Evolutionary conservation across 169 alveolate genomes (phyloP), one percentile per base, ranked within the genome.

Genomic region (Plasmodium falciparum): DNA sequence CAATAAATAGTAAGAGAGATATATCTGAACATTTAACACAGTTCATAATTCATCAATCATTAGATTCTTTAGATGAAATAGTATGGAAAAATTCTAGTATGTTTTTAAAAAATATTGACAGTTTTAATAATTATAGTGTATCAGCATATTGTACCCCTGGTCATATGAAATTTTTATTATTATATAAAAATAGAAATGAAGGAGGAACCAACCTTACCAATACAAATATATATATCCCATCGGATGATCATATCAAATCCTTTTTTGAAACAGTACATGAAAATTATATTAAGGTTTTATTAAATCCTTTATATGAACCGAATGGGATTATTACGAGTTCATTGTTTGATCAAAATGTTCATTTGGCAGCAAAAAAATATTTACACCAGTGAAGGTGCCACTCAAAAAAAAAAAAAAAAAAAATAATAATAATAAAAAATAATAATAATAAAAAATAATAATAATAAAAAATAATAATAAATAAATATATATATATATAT

Each of bases 81-180:
- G 95, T 97, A 13, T 93, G 95, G 95, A 89, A 59, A 22, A 93
- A 88, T 45, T 85, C 95, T 3, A 73, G 67, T 26, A 80, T 96
- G 95, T 96, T 93, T 74, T 90, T 96, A 66, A 96, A 95, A 89
- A 92, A 93, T 63, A 93, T 96, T 43, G 98, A 96, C 78, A 92
- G 93, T 12, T 96, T 96, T 83, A 95, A 96, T 58, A 96, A 93
- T 56, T 90, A 96, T 43, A 80, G 94, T 5, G 98, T 96, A 26
- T 95, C 97, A 11, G 98, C 98, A 24, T 96, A 93, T 63, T 96
- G 96, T 65, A 96, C 98, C 3, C 89, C 96, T 56, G 96, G 97
- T 20, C 97, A 96, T 88, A 80, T 93, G 12, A 93, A 91, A 58
- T 93, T 96, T 49, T 73, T 96, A 76, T 95, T 96, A 26, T 93